Percentiles rank a stretch among this genome's conserved stretches.
Evolutionary conservation across 2,329 filamentous ascomycete species (phyloP).

Genomic region (Ilyonectria mors-panacis): DNA sequence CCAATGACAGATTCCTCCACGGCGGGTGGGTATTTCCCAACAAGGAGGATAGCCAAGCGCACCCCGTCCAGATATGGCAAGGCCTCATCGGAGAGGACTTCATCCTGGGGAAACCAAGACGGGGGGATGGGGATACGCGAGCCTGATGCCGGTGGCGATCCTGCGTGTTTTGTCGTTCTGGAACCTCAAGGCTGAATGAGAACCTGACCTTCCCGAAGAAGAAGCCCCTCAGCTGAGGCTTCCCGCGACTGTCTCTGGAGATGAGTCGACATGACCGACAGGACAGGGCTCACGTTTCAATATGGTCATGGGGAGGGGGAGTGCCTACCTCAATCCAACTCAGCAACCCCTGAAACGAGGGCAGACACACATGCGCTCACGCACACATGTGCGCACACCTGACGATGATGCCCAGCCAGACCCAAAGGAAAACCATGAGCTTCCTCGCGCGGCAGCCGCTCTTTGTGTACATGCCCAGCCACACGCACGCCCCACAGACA

Average conservation of each 20-base stretch:
- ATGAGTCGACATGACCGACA: constrained; percentile 20
- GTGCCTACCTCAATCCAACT: constrained; percentile 8
- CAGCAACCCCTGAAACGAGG: constrained; percentile 19
- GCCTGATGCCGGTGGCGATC: constrained; percentile 33
- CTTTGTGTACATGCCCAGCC: constrained; percentile 28
- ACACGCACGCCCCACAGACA: background rate
- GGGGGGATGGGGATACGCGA: constrained; percentile 18
- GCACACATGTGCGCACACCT: constrained; percentile 9
- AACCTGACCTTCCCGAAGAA: constrained; percentile 36
- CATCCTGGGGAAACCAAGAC: constrained; percentile 31
- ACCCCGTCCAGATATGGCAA: constrained; percentile 25
- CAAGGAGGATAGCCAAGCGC: constrained; percentile 8
- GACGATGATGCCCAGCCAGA: background rate
- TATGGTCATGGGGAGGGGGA: constrained; percentile 7
- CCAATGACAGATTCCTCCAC: constrained; percentile 13
- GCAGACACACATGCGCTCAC: constrained; percentile 6
- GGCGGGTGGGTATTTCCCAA: constrained; percentile 14
- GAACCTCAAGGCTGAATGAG: constrained; percentile 37
- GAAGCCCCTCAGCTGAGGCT: constrained; percentile 30
- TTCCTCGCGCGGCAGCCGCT: constrained; percentile 31
- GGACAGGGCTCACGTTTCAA: constrained; percentile 29
- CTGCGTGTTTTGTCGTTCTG: constrained; percentile 30
- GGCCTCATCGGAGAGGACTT: constrained; percentile 31
- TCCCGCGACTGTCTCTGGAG: constrained; percentile 30
- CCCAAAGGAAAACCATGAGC: background rate